These are phyloP conservation scores for Imleria badia DNA, from an alignment of 768 basidiomycete genomes.

Conservation along the genomic window DNA sequence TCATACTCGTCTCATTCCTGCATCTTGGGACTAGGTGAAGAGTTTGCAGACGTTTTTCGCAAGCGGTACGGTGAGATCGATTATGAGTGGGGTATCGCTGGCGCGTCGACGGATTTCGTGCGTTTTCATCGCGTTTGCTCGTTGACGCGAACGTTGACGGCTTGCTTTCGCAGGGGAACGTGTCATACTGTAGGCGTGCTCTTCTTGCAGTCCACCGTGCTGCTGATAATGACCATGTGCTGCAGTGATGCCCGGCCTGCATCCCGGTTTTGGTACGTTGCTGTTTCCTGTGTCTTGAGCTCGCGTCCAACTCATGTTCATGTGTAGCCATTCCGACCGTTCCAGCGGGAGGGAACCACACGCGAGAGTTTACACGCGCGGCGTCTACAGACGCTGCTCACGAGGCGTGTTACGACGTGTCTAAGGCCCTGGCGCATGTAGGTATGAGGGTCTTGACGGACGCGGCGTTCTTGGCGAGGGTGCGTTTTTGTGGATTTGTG, in stretches of 20 bases:
- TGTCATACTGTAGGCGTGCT: conserved; percentile 58
- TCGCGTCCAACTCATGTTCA: neutral
- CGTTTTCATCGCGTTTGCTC: conserved; percentile 26
- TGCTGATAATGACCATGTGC: neutral
- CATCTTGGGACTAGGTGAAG: conserved; percentile 45
- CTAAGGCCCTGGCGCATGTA: conserved; percentile 68
- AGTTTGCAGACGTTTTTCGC: conserved; percentile 58
- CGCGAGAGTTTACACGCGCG: conserved; percentile 57
- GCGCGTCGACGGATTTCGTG: conserved; percentile 83
- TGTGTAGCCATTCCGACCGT: conserved; percentile 68
- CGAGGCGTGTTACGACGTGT: conserved; percentile 59
- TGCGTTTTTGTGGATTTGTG: conserved; percentile 25
- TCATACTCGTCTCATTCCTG: neutral
- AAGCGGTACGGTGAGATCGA: conserved; percentile 62
- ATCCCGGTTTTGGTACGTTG: conserved; percentile 55
- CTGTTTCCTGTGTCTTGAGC: neutral
- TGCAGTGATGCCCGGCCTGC: conserved; percentile 60
- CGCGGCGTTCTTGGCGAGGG: conserved; percentile 57
- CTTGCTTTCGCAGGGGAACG: conserved; percentile 38
- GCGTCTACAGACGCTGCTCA: conserved; percentile 63
- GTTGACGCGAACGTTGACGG: neutral
- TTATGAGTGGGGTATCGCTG: conserved; percentile 62
- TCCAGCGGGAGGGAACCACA: conserved; percentile 74
- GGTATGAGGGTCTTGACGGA: conserved; percentile 69
- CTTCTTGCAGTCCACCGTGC: neutral